These are phyloP conservation scores for Hypoxylon subgilvum DNA, from an alignment of 495 filamentous ascomycete genomes.

Conservation along the genomic window DNA sequence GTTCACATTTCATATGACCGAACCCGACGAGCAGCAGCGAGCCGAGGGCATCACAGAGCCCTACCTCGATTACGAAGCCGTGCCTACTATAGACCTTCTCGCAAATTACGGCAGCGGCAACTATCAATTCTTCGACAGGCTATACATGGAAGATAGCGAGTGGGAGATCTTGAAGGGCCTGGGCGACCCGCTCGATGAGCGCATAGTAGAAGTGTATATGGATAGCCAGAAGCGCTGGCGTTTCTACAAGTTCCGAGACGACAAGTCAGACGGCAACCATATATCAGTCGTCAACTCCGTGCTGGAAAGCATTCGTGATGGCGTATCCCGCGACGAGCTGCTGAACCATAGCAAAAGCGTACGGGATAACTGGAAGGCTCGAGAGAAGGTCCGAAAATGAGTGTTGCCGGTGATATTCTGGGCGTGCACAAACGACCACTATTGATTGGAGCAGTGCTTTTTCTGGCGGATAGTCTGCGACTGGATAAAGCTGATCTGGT, in stretches of 20 bases:
- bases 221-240: conserved; percentile 77
- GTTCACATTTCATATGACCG: conserved; percentile 74
- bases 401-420: not conserved
- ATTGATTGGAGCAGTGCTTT: too few relatives aligned
- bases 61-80: conserved; percentile 61
- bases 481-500: not conserved
- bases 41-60: conserved; percentile 63
- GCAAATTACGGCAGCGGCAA: conserved; percentile 51
- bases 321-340: conserved; percentile 58
- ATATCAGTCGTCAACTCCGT: conserved; percentile 72
- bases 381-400: conserved; percentile 39
- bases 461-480: too few relatives aligned
- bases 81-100: conserved; percentile 57
- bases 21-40: conserved; percentile 71
- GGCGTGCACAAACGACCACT: not conserved
- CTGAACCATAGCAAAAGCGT: conserved; percentile 67
- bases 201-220: conserved; percentile 86
- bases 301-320: conserved; percentile 80
- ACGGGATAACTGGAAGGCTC: conserved; percentile 72
- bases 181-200: conserved; percentile 73
- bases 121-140: conserved; percentile 67
- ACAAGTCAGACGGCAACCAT: conserved; percentile 91
- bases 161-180: conserved; percentile 82
- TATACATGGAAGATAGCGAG: conserved; percentile 74
- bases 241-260: conserved; percentile 84